Evolutionary conservation across 495 filamentous ascomycete species (phyloP), one percentile per base, ranked within the genome.

Genomic region (Annulohypoxylon bovei): DNA sequence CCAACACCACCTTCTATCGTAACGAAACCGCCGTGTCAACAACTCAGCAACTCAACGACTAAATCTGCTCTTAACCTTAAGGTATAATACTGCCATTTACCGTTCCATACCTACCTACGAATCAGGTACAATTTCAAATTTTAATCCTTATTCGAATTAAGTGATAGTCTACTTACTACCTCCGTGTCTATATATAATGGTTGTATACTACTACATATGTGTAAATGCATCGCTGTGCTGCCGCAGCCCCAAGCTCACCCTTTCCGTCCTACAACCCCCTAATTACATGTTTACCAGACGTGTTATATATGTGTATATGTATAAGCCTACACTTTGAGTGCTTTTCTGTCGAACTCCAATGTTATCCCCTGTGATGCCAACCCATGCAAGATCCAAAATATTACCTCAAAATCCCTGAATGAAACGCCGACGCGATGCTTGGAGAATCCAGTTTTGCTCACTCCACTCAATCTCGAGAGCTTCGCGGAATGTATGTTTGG

Each of bases 401-500:
- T 27, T 39, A 23, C 55, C 22, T 18, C n/a, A 40, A 55, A 58
- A 40, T 16, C 22, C 53, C 32, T 22, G 3, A 0, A 0, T 62
- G n/a, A 67, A 70, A 73, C 71, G 66, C 71, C 71, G 50, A 27
- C 42, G 57, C 67, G 53, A 70, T 73, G 66, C 67, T 57, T 40
- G 39, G 33, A 46, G 20, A 56, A 55, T 39, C 22, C 40, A 28
- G 30, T 58, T 23, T 14, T 61, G 27, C 37, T 65, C 35, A 16
- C 42, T 28, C 60, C 44, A 23, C 4, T 16, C 12, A 27, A n/a
- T 53, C 9, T 28, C 22, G 11, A 32, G 22, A 23, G 18, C 11
- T 23, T 40, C 7, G 35, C 14, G 6, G 11, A 3, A 27, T 37
- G 25, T 23, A 22, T 37, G 16, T 37, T n/a, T 4, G 27, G 1